Evolutionary conservation across 2,329 filamentous ascomycete genomes (phyloP).

Genomic region (Fusarium sp.): DNA sequence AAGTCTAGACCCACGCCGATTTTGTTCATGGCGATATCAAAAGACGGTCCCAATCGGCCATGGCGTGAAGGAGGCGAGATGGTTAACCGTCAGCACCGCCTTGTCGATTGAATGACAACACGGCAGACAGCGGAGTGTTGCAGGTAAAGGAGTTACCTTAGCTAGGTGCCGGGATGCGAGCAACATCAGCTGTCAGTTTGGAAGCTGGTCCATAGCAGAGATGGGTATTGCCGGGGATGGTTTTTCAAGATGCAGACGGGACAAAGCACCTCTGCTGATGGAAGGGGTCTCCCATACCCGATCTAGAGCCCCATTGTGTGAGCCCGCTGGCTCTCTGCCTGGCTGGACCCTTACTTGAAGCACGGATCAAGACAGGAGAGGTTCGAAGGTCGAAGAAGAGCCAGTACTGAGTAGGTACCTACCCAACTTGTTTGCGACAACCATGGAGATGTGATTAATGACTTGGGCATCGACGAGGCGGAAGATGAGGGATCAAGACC

Average conservation of each 20-base stretch:
- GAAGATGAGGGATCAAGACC: background rate
- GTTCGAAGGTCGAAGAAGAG: background rate
- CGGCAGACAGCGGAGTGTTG: conserved; percentile 9
- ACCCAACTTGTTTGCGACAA: background rate
- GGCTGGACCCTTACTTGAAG: background rate
- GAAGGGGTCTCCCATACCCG: conserved; percentile 21
- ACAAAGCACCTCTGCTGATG: conserved; percentile 9
- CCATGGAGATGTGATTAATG: conserved; percentile 8
- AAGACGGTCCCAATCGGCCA: background rate
- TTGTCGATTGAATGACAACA: background rate
- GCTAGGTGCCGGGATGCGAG: conserved; percentile 15
- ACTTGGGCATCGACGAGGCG: background rate
- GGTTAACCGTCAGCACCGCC: background rate
- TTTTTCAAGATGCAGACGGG: background rate
- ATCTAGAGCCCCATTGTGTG: conserved; percentile 19
- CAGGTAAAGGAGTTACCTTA: background rate
- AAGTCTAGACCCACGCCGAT: conserved; percentile 22
- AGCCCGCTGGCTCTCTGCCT: background rate
- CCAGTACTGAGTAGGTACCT: background rate
- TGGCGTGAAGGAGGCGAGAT: conserved; percentile 2
- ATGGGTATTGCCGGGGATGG: conserved; percentile 14
- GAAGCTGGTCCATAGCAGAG: conserved; percentile 16
- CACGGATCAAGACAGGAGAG: conserved; percentile 5
- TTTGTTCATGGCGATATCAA: conserved; percentile 21
- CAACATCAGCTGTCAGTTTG: conserved; percentile 22